Base-by-base conservation (phyloP, 2,329 filamentous ascomycete genomes). In the Capronia coronata region DNA sequence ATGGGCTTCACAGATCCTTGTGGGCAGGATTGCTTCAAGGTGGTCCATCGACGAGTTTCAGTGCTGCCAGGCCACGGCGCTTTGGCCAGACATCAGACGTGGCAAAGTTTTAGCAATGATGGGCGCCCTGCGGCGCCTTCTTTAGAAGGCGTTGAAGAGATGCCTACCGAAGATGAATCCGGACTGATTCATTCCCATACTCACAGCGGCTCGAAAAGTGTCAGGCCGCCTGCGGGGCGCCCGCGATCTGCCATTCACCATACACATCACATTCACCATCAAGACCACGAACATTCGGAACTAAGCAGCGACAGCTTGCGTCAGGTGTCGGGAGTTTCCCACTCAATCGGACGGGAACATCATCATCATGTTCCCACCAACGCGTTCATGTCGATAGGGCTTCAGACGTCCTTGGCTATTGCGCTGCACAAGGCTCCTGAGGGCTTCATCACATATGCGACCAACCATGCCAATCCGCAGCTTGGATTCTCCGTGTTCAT, bases 281-380 rank as follows among this genome's bases (percentile, higher is more conserved):
- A 60, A 16, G 47, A 53, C n/a, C 46, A 58, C 35, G 51, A 53
- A 30, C 59, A 61, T 45, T 14, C 11, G 4, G 42, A 46, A 25
- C 9, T 11, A 10, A 22, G n/a, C 13, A 22, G n/a, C 13, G 38
- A 47, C 19, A 18, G 30, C 10, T 29, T 44, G 7, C 48, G 53
- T 30, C 47, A 44, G 22, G 16, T 21, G 10, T 59, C 53, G 25
- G 30, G 53, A 37, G 46, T 42, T 46, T 53, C 46, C 29, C 45
- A 43, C 22, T 53, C 38, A 13, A 32, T 46, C 22, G 59, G 58
- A n/a, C 73, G 73, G 52, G 64, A 69, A 57, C 88, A 96, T 63
- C 91, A 98, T 63, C 91, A 98, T 67, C 93, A 98, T 66, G 91
- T 97, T 2, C 87, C 91, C 0, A 83, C 87, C 54, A 97, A 97